Base-by-base conservation (phyloP, 179 eudicot species). In the Monotropa hypopitys region DNA sequence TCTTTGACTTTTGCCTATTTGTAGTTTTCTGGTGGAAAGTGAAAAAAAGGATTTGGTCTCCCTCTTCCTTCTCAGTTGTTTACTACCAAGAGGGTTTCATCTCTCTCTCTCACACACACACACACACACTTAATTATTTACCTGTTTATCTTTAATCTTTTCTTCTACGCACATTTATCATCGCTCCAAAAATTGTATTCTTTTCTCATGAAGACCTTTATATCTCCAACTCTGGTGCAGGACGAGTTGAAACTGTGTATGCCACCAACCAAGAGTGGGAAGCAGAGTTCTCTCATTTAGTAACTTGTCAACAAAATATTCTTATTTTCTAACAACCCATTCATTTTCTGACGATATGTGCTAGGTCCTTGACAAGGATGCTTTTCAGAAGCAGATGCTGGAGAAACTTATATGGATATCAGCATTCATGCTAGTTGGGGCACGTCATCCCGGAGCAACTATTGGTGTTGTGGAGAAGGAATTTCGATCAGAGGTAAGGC, bases 341-440 rank as follows among this genome's bases (percentile, higher is more conserved):
- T 56, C 5, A 28, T 16, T 50, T 16, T 69, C 20, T 53, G 75
- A 54, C 57, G 15, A 32, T 72, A 4, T 28, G 7, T 4, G 38
- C 65, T 79, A 95, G 99, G 97, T 95, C 42, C 97, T 95, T 80
- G 99, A 93, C 43, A 95, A 93, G 82, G 96, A 84, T 57, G 83
- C 97, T 30, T 95, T 95, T 79, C 89, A 88, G 85, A 95, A 95
- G 84, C 98, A 95, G 78, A 91, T 95, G 99, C 78, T 95, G 53
- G 98, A 95, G 86, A 95, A 95, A 79, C 93, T 95, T 67, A 91
- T 95, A 83, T 95, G 99, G 99, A 95, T 95, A 76, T 87, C 92
- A 47, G 98, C 97, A 49, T 95, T 93, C 83, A 95, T 95, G 99
- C 93, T 95, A 66, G 99, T 95, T 79, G 99, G 99, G 80, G 98